Percentiles rank a stretch among this genome's conserved stretches.
These are phyloP conservation scores for Xylaria grammica DNA, from an alignment of 495 filamentous ascomycete genomes.

Conservation along the genomic window DNA sequence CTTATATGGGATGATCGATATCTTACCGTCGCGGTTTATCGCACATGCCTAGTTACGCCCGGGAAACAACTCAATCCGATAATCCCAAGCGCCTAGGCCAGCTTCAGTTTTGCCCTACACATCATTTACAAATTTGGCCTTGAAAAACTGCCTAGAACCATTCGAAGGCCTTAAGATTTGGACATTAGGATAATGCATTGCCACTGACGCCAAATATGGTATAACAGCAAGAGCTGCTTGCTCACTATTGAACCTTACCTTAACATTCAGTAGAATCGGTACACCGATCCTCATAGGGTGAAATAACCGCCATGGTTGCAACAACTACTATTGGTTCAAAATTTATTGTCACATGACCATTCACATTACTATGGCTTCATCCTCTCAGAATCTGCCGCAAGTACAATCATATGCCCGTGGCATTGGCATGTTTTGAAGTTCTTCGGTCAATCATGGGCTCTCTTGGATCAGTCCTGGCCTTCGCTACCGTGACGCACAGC, in stretches of 20 bases:
- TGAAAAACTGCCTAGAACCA: not conserved
- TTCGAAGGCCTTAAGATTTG: not conserved
- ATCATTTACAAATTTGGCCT: not conserved
- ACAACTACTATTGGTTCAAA: not conserved
- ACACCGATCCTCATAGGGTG: too few species aligned
- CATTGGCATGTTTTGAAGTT: not conserved
- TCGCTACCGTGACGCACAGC: not conserved
- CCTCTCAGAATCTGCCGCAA: not conserved
- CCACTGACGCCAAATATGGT: not conserved
- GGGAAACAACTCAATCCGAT: not conserved
- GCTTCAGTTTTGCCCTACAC: not conserved
- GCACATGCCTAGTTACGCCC: not conserved
- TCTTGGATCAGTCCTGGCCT: not conserved
- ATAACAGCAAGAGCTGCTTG: not conserved
- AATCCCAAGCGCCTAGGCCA: not conserved
- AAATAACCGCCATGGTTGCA: not conserved
- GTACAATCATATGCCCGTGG: not conserved
- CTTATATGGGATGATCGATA: not conserved
- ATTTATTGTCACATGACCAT: slow-evolving; percentile 8
- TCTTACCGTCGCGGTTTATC: not conserved
- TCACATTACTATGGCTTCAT: not conserved
- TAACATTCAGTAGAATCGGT: not conserved
- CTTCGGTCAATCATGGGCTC: not conserved
- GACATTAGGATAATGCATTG: not conserved
- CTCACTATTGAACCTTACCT: not conserved